Base-by-base conservation (phyloP, 306 rosid species). In the Cicer cuneatum region DNA sequence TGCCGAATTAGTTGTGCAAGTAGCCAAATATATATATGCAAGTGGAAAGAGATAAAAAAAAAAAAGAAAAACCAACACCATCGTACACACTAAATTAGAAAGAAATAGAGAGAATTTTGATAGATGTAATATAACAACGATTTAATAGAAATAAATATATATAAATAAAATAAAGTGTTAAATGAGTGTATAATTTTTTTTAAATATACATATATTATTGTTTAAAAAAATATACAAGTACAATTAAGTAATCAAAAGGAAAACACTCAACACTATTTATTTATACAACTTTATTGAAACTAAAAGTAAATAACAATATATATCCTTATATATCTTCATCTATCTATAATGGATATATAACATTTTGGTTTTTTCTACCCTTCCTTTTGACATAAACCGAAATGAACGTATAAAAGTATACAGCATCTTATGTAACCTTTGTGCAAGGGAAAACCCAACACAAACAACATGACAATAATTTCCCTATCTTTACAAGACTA, bases 361-460 rank as follows among this genome's bases (percentile, higher is more conserved):
- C 29, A 24, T 24, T 24, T 24, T 24, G 2, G 2, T 24, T 24
- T 24, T 24, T 24, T 24, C 29, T 24, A 24, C 18, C 12, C 53
- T 16, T 0, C 10, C 8, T 33, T 54, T 53, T 71, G 59, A 49
- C 51, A 24, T 24, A 80, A 38, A 37, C 47, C 16, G 15, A 47
- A 47, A 13, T 47, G n/a, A 7, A 12, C 16, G 12, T 7, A 9
- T 43, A 40, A 21, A 21, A 53, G 60, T 73, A 58, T 61, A 65
- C 74, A 71, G 47, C 75, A 71, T 33, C 35, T 56, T 72, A 2
- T 39, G 73, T 72, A 47, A 29, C 83, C 52, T 71, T 1, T 29
- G 6, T 73, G 40, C 77, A 71, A 83, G 38, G 49, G 21, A 46
- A 37, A 18, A 46, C 66, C 57, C 66, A 78, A 74, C 75, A 78